Conservation (phyloP, 495 filamentous ascomycete genomes). For the Venustampulla echinocandica region DNA sequence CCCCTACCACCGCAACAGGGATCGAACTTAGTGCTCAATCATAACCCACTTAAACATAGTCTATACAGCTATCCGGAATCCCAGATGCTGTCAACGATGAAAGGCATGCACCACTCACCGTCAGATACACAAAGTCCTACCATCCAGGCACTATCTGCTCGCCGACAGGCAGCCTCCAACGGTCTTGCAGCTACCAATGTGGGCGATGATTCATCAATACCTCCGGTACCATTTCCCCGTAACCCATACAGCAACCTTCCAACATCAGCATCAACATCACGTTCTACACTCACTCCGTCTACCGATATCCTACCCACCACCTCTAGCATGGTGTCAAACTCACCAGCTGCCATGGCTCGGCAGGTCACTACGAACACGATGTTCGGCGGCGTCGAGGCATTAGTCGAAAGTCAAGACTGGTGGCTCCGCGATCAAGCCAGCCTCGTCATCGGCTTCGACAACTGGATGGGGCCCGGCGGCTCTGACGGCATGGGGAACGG, state of each 20-base stretch:
- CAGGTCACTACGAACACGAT: slow-evolving; percentile 23
- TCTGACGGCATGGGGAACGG: neutral
- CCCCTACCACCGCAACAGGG: slow-evolving; percentile 1
- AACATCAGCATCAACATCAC: neutral
- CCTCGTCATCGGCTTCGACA: slow-evolving; percentile 37
- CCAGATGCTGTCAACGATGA: neutral
- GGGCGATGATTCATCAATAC: slow-evolving; percentile 2
- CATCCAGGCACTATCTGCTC: neutral
- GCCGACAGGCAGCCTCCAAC: neutral
- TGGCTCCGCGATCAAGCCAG: slow-evolving; percentile 44
- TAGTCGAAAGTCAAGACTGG: slow-evolving; percentile 51
- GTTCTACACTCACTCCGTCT: slow-evolving; percentile 2
- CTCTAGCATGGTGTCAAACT: slow-evolving; percentile 20
- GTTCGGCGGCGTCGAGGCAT: slow-evolving; percentile 35
- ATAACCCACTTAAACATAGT: slow-evolving; percentile 15
- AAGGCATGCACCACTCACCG: too few species aligned
- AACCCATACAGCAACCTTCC: slow-evolving; percentile 1
- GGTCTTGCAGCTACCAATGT: neutral
- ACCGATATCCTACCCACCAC: slow-evolving; percentile 25
- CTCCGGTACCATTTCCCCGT: slow-evolving; percentile 11
- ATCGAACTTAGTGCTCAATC: neutral
- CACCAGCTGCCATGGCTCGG: slow-evolving; percentile 4
- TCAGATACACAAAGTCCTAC: too few species aligned
- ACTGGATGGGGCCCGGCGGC: slow-evolving; percentile 29
- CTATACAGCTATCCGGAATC: slow-evolving; percentile 11